phyloP scores from a whole-genome alignment of 345 rosid species.

The Tarenaya hassleriana region DNA sequence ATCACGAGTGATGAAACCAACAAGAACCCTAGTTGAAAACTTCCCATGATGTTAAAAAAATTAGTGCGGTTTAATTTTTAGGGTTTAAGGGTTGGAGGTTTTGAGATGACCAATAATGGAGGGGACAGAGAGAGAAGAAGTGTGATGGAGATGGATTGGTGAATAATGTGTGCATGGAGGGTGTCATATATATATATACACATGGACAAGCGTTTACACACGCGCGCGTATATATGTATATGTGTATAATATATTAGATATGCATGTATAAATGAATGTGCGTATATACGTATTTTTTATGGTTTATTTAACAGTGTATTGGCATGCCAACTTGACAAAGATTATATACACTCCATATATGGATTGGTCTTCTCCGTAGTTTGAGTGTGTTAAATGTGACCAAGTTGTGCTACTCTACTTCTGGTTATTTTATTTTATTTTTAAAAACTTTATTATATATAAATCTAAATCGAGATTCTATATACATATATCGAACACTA shows the following conservation, averaged over 20 bases:
- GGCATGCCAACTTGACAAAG: conserved; percentile 15
- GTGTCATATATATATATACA: conserved; percentile 22
- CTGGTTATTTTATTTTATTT: conserved; percentile 5
- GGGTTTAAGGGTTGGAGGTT: conserved; percentile 7
- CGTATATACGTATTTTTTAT: neutral
- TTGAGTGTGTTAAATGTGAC: conserved; percentile 27
- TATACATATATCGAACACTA: too few relatives aligned
- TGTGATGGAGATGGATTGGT: neutral
- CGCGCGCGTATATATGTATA: neutral
- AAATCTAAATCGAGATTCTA: neutral
- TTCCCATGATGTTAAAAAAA: conserved; percentile 2
- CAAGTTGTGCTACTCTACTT: conserved; percentile 9
- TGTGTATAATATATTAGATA: conserved; percentile 5
- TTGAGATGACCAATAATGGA: too few relatives aligned
- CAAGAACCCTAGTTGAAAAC: conserved; percentile 20
- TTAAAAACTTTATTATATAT: neutral
- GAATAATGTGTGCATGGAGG: conserved; percentile 19
- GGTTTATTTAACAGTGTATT: neutral
- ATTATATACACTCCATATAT: neutral
- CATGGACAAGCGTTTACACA: conserved; percentile 6
- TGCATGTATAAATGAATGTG: neutral
- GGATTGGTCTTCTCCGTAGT: conserved; percentile 21
- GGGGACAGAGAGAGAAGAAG: conserved; percentile 11
- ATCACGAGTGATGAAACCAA: conserved; percentile 17
- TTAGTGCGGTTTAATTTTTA: too few relatives aligned